These are phyloP conservation scores for Lactifluus volemus DNA, from an alignment of 768 basidiomycete genomes.

Conservation along the genomic window DNA sequence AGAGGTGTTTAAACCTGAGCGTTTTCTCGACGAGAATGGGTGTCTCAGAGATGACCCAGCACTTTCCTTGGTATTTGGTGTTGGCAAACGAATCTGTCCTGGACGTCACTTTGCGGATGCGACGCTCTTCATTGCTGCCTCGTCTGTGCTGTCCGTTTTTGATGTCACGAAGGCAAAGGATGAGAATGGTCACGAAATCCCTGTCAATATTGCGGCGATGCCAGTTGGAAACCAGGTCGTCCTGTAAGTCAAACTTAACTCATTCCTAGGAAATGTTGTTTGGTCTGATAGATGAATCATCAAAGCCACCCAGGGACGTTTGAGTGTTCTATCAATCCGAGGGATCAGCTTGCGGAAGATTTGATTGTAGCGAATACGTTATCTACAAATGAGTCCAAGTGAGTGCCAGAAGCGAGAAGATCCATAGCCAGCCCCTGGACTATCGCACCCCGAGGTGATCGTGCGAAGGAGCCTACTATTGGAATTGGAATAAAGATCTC, in stretches of 20 bases:
- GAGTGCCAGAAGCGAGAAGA: too few species aligned
- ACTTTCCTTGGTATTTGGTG: not conserved
- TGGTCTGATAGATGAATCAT: too few species aligned
- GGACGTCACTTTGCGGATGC: constrained; percentile 8
- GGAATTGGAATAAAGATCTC: too few species aligned
- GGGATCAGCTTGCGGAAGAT: constrained; percentile 1
- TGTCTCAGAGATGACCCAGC: not conserved
- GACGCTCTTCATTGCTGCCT: not conserved
- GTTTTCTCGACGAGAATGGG: not conserved
- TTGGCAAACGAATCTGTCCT: constrained; percentile 6
- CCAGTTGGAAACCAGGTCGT: not conserved
- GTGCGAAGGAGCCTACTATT: too few species aligned
- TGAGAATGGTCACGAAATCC: constrained; percentile 1
- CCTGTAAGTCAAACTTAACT: not conserved
- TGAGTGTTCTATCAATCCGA: constrained; percentile 3
- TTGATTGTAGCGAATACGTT: not conserved
- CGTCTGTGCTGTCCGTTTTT: constrained; percentile 1
- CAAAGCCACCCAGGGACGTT: not conserved
- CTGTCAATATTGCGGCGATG: not conserved
- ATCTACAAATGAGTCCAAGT: too few species aligned
- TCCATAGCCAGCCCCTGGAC: too few species aligned
- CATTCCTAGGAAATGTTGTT: too few species aligned
- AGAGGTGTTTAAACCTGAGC: not conserved
- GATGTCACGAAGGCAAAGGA: not conserved
- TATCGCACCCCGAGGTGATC: too few species aligned